Base-by-base conservation (phyloP, 2,329 filamentous ascomycete genomes). In the Nothomitra cinnamomea region DNA sequence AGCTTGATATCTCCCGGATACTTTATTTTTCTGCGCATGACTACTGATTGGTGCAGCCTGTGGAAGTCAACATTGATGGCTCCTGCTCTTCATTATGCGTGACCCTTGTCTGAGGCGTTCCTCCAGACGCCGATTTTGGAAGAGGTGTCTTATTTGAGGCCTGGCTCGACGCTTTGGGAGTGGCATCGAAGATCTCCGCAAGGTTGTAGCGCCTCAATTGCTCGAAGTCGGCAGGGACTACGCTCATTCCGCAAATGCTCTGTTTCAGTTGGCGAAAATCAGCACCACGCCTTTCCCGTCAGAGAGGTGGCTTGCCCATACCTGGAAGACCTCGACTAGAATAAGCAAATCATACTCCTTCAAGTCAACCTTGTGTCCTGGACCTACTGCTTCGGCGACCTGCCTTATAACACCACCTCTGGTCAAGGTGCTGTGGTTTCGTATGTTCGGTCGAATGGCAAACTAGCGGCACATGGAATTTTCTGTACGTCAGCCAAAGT, bases 311-410 rank as follows among this genome's bases (percentile, higher is more conserved):
- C 56, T 51, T 58, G 55, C 57, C 63, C 73, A 60, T 74, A 86
- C 85, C 76, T 87, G 80, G 65, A 84, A 90, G 54, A 92, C 76
- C 61, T 92, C 85, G 54, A 92, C 79, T 57, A 90, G 68, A 59
- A 92, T 82, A 32, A 89, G 78, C 63, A 86, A 79, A 67, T 90
- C 85, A 35, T 85, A 85, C n/a, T 74, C 76, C 49, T 74, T 77
- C n/a, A 94, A 75, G 61, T 89, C 80, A 55, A 92, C 87, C 61
- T 81, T 83, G 67, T 92, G 86, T 40, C 74, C 73, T 8, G 74
- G 69, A 51, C 80, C 79, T 56, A 88, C 77, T 28, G 81, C 68
- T 40, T 72, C 69, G 3, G 85, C 86, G 57, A 90, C 75, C 57
- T 76, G 77, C 61, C 82, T 78, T 65, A 92, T 90, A 50, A 90